Conservation (phyloP, 2,329 filamentous ascomycete genomes). For the Lachnellula arida region DNA sequence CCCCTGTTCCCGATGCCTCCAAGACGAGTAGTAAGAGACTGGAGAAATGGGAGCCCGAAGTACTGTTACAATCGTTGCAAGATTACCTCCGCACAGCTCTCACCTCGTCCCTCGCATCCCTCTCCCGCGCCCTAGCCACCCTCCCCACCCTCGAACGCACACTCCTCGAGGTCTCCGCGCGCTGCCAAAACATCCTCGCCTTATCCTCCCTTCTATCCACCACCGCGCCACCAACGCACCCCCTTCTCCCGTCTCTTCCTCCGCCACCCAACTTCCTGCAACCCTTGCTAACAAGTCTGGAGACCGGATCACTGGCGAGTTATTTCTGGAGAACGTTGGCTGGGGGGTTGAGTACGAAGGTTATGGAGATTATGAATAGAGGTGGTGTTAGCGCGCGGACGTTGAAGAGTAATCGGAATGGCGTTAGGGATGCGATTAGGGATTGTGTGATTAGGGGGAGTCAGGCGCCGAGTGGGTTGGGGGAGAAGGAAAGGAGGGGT, state of each 20-base stretch:
- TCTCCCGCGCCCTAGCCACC: conserved; percentile 72
- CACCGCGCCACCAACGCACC: conserved; percentile 64
- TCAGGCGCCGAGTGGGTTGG: conserved; percentile 57
- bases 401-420: conserved; percentile 68
- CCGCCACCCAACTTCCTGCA: conserved; percentile 55
- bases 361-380: conserved; percentile 77
- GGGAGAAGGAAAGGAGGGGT: conserved; percentile 52
- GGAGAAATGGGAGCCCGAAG: conserved; percentile 49
- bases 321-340: conserved; percentile 95
- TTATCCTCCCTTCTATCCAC: conserved; percentile 71
- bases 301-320: conserved; percentile 79
- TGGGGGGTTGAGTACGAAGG: conserved; percentile 66
- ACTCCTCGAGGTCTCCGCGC: conserved; percentile 72
- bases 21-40: conserved; percentile 42
- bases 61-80: conserved; percentile 74
- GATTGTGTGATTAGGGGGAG: conserved; percentile 80
- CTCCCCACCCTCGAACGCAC: conserved; percentile 79
- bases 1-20: conserved; percentile 53
- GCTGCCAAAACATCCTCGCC: conserved; percentile 89
- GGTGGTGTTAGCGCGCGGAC: conserved; percentile 83
- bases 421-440: conserved; percentile 70
- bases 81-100: conserved; percentile 77
- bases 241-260: conserved; percentile 45
- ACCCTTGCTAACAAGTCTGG: conserved; percentile 70
- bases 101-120: conserved; percentile 69